Base-by-base conservation (phyloP, 1,139 yeast genomes). In the Wickerhamomyces sp. region DNA sequence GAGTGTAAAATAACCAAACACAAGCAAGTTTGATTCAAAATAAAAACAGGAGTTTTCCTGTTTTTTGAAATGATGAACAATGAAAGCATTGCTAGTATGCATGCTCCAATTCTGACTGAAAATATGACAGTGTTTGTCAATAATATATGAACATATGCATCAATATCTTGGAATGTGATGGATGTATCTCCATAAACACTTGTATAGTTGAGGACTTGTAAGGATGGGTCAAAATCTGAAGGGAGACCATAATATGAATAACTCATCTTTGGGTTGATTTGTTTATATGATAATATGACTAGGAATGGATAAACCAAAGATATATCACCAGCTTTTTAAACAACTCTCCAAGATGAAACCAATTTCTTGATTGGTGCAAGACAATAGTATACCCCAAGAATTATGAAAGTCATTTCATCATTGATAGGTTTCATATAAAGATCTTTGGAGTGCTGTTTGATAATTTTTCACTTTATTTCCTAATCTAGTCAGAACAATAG, bases 1-100 rank as follows among this genome's bases (percentile, higher is more conserved):
- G 88, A 77, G 47, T 83, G 84, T 11, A 87, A 48, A 7, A 83
- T 64, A 38, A 82, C 65, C 6, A 79, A 61, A 3, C 77, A 44
- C 45, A 90, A 69, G 18, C 86, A 77, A 3, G 70, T 45, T 58
- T 80, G 81, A 63, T 90, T 89, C 44, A 88, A 66, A 26, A 81
- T 63, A 61, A 87, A 90, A 33, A 89, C 77, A 6, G 90, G 86
- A 0, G 90, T 78, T 37, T 66, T 73, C 55, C 71, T 78, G 47
- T 72, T 74, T 38, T 69, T 72, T 7, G 80, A 70, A 8, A 78
- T 62, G 42, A 73, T 60, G 53, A 66, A 63, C 45, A 72, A 65
- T 18, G 67, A 61, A 30, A 69, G 60, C 46, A 70, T 58, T 3
- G 73, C 72, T 7, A 65, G 49, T 7, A 59, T 61, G 15, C 74